Evolutionary conservation across 176 grass and related monocot genomes (phyloP), one percentile per base, ranked within the genome.

Genomic region (Oryza brachyantha): DNA sequence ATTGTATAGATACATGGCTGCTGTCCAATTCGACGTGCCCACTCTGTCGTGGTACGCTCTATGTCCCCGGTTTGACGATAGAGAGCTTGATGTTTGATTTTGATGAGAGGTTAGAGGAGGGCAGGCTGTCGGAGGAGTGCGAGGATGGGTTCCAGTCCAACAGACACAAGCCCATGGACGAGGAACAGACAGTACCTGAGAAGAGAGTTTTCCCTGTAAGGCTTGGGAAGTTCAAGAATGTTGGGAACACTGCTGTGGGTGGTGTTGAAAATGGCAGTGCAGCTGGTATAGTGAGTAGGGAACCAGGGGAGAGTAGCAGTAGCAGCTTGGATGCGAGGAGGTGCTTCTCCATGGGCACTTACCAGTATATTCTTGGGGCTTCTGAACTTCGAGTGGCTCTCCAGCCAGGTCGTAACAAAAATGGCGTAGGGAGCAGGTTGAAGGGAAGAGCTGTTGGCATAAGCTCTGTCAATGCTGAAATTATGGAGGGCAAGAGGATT

Each of bases 1-100:
- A 70, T 12, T 94, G 94, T 77, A 97, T 97, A 19, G 91, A 97
- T 60, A 97, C 94, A 0, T 97, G 94, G 91, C 82, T 97, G 41
- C 86, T 97, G 54, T 97, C 91, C 91, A 97, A 97, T 75, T 97
- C 91, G 1, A 94, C 94, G 13, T 97, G 94, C 79, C 94, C 94
- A 35, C 88, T 97, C 36, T 97, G 94, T 70, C 75, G 94, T 24
- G 91, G 86, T 29, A 76, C 73, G 70, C 91, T 92, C 85, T 97
- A 84, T 38, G 72, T 55, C 35, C 84, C 81, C 1, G 87, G 84
- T 0, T 28, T 81, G 7, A 72, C 85, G 25, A 60, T 65, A 4
- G 91, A 97, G 13, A 81, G 86, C 22, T 34, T 80, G 4, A 88
- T 88, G 41, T 92, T 90, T 11, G 83, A 80, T 84, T 94, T 94